These are phyloP conservation scores for Xerocomellus dryophilus DNA, from an alignment of 768 basidiomycete genomes.

Conservation along the genomic window DNA sequence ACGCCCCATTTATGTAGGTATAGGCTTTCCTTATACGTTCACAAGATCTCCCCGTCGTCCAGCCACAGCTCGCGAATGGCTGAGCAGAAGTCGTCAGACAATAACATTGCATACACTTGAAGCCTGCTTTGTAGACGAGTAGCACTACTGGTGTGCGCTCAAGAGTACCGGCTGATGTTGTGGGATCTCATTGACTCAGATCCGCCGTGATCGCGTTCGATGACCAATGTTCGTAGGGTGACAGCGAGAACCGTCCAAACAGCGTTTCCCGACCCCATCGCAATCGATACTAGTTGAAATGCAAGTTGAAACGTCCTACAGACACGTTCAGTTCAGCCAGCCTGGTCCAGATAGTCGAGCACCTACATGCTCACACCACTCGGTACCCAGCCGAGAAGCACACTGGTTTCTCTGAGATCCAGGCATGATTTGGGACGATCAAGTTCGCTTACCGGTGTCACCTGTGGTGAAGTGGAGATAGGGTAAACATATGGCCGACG, in stretches of 20 bases:
- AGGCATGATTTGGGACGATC: constrained; percentile 13
- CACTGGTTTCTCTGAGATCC: constrained; percentile 23
- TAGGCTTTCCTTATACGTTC: too few species aligned
- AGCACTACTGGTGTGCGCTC: too few species aligned
- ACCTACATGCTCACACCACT: constrained; percentile 59
- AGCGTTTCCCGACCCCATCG: constrained; percentile 60
- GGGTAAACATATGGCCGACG: constrained; percentile 48
- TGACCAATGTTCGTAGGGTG: constrained; percentile 6
- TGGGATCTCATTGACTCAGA: too few species aligned
- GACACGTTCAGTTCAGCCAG: background rate
- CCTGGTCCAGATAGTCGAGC: too few species aligned
- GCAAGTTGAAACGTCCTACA: constrained; percentile 63
- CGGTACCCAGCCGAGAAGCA: constrained; percentile 75
- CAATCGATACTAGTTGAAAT: constrained; percentile 52
- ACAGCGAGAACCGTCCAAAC: constrained; percentile 47
- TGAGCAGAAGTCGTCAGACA: too few species aligned
- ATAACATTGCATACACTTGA: too few species aligned
- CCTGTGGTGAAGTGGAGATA: constrained; percentile 65
- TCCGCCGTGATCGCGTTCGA: too few species aligned
- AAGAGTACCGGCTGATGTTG: too few species aligned
- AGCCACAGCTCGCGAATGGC: too few species aligned
- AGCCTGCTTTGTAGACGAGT: too few species aligned
- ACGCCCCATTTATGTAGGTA: too few species aligned
- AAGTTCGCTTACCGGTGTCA: constrained; percentile 43
- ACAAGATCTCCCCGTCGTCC: too few species aligned